phyloP scores from a whole-genome alignment of 768 basidiomycete species.

The Lepiota subincarnata region DNA sequence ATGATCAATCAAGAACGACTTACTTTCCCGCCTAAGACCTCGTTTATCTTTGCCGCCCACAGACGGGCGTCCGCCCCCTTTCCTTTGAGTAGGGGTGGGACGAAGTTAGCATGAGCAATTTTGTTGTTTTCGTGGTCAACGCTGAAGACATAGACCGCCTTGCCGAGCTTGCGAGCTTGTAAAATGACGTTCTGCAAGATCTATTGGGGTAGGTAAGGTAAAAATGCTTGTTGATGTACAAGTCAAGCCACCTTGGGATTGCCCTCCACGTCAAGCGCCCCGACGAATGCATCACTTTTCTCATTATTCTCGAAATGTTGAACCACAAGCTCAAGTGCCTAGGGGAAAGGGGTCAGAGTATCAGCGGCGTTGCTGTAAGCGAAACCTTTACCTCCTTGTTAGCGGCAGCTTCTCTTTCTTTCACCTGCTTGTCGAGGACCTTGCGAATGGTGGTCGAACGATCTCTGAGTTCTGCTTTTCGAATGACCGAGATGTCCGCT shows the following conservation, averaged over 20 bases:
- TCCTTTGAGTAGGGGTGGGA: slow-evolving; percentile 54
- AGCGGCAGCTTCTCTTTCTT: slow-evolving; percentile 72
- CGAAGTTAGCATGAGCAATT: slow-evolving; percentile 84
- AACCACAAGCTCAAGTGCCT: slow-evolving; percentile 70
- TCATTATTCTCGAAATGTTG: slow-evolving; percentile 77
- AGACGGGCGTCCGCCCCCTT: slow-evolving; percentile 75
- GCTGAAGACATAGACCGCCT: slow-evolving; percentile 87
- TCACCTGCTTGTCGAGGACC: slow-evolving; percentile 78
- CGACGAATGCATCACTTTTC: slow-evolving; percentile 65
- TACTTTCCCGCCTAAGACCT: slow-evolving; percentile 89
- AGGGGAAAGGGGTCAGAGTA: not conserved
- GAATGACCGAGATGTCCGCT: slow-evolving; percentile 82
- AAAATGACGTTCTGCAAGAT: slow-evolving; percentile 70
- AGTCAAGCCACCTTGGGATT: slow-evolving; percentile 68
- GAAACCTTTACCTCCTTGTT: slow-evolving; percentile 63
- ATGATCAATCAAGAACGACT: slow-evolving; percentile 12
- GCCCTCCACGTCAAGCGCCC: slow-evolving; percentile 70
- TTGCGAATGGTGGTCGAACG: slow-evolving; percentile 69
- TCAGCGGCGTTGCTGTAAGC: not conserved
- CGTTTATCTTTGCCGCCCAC: slow-evolving; percentile 82
- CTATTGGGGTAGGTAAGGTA: slow-evolving; percentile 29
- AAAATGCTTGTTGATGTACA: not conserved
- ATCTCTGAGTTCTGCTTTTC: slow-evolving; percentile 77
- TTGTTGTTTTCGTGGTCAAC: slow-evolving; percentile 64
- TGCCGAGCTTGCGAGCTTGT: slow-evolving; percentile 77